Base-by-base conservation (phyloP, 2,329 filamentous ascomycete species). In the Pseudogymnoascus sp. region DNA sequence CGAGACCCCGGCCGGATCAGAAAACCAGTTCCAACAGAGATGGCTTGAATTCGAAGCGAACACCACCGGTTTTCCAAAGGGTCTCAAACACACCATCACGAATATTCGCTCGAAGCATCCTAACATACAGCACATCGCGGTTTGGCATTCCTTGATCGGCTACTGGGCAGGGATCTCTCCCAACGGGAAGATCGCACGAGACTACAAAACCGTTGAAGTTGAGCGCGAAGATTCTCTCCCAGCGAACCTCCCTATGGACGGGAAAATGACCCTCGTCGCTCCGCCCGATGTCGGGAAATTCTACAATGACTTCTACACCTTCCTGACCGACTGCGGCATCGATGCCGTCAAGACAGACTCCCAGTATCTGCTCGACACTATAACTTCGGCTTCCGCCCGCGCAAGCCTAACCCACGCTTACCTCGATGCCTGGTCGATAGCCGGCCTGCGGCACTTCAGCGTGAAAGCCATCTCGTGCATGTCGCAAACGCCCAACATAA, bases 101-200 rank as follows among this genome's bases (percentile, higher is more conserved):
- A 82, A 84, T 6, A 90, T 98, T 65, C 86, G 91, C 21, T 77
- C 82, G 16, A 82, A 81, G 14, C 85, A 93, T 70, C 86, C 87
- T 0, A 85, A 86, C 65, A 88, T 98, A 65, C 83, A 89, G 65
- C 89, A 96, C 70, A 84, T 98, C 61, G 91, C 90, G 10, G 93
- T 98, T 0, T 99, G 95, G 95, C 95, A 99, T 77, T 91, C 93
- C 0, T 80, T 98, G 0, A 75, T 89, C 31, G 81, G 93, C 1
- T 96, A 96, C 74, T 97, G 95, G 95, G 93, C 92, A 57, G 93
- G 93, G 0, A 86, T 99, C 10, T 85, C 90, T 0, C 87, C 90
- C 0, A 77, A 84, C 4, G 90, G 93, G 0, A 82, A 86, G 60
- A 85, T 99, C 60, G 90, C 90, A 0, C 80, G 87, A 68, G 83